Conservation (phyloP, 495 filamentous ascomycete species). For the Lepraria neglecta region DNA sequence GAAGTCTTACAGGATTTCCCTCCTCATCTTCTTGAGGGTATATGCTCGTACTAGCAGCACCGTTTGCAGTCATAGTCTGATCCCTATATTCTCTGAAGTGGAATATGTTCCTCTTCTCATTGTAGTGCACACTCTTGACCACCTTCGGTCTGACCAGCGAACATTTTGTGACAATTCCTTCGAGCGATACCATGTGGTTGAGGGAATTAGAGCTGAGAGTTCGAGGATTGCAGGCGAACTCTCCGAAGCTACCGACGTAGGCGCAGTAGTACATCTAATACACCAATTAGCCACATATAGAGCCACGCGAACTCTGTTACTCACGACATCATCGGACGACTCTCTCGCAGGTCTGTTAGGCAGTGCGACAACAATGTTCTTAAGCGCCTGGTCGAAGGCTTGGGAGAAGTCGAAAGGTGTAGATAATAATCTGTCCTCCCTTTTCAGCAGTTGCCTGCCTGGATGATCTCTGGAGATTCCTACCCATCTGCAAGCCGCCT, state of each 20-base stretch:
- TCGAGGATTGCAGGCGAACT: slow-evolving; percentile 89
- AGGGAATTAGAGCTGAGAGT: slow-evolving; percentile 82
- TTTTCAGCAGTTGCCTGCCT: not conserved
- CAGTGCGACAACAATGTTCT: slow-evolving; percentile 73
- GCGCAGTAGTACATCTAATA: slow-evolving; percentile 81
- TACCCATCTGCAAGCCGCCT: slow-evolving; percentile 80
- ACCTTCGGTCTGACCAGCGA: slow-evolving; percentile 94
- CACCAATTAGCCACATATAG: not conserved
- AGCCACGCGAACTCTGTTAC: slow-evolving; percentile 15
- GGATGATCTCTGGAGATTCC: slow-evolving; percentile 9
- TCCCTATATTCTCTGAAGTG: slow-evolving; percentile 82
- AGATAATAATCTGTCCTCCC: slow-evolving; percentile 54
- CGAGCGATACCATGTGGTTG: slow-evolving; percentile 93
- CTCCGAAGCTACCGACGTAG: slow-evolving; percentile 89
- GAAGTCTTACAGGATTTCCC: slow-evolving; percentile 49
- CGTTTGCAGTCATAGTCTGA: slow-evolving; percentile 91
- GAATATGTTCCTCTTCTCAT: slow-evolving; percentile 76
- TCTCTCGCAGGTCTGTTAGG: slow-evolving; percentile 57
- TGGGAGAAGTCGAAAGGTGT: slow-evolving; percentile 80
- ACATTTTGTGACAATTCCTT: slow-evolving; percentile 95
- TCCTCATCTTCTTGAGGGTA: slow-evolving; percentile 95
- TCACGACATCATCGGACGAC: slow-evolving; percentile 55
- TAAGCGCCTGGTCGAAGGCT: slow-evolving; percentile 84
- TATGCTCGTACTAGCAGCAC: slow-evolving; percentile 75
- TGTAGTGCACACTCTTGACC: slow-evolving; percentile 95